Base-by-base conservation (phyloP, 371 early-diverging fungal genomes). In the Apophysomyces variabilis region DNA sequence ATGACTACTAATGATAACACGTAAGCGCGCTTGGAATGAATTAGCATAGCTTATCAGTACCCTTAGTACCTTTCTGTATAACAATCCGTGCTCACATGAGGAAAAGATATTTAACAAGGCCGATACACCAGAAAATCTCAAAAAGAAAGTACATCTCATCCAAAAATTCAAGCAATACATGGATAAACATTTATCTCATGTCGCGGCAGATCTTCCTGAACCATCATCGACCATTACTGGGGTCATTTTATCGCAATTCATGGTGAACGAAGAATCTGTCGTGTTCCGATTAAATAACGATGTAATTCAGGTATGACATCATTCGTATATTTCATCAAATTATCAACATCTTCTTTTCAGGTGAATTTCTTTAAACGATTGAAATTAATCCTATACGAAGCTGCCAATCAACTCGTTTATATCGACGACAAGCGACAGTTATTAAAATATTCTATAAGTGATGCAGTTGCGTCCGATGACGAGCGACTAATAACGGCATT, bases 321-420 rank as follows among this genome's bases (percentile, higher is more conserved):
- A 21, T 12, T 37, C 6, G 14, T 45, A 46, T 54, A 46, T 46
- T 5, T 43, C 43, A 38, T 21, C 5, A 43, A 35, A 12, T 32
- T 64, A 35, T 38, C 44, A 47, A 13, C 37, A 7, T 61, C 13
- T 26, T 38, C 26, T 61, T 41, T 14, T 7, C 71, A 91, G 90
- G 71, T 94, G 66, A 93, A 90, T 67, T 85, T 93, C 67, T 84
- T 79, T 62, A 88, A 92, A 66, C 92, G 91, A 66, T 80, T 84
- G 7, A 93, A 93, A 70, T 72, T 94, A 39, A 81, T 93, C 14
- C 63, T 94, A 18, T 80, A 80, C 38, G 67, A 82, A 63, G 83
- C 84, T 57, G 90, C 78, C 9, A 59, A 58, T 11, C 65, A 72
- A n/a, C 69, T 90, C 7, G 80, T 88, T 8, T 86, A 76, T 64